phyloP scores from a whole-genome alignment of 1,139 yeast genomes.

The Zhuliangozyma blackwelliae region DNA sequence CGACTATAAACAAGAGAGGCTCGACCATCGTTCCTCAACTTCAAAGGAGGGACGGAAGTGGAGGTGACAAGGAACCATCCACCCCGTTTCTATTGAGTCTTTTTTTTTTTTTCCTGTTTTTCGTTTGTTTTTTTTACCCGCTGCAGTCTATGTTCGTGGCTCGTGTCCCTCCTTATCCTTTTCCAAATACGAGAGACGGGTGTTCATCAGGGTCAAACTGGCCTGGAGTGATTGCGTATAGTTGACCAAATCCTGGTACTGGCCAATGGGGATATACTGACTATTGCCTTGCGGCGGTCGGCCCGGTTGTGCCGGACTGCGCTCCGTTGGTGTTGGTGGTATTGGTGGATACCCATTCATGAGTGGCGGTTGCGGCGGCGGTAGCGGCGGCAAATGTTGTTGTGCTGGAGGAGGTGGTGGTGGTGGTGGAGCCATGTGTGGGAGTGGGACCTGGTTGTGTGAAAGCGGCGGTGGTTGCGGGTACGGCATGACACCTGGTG shows the following conservation, averaged over 20 bases:
- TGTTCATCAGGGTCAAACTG: constrained; percentile 23
- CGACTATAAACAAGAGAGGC: too few relatives aligned
- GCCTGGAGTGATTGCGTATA: constrained; percentile 33
- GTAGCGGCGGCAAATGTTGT: constrained; percentile 2
- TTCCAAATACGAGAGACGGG: constrained; percentile 10
- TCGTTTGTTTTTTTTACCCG: too few relatives aligned
- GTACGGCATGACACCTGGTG: constrained; percentile 7
- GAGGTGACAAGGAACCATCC: too few relatives aligned
- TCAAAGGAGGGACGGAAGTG: too few relatives aligned
- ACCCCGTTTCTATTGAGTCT: too few relatives aligned
- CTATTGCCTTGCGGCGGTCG: too few relatives aligned
- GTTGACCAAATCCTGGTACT: constrained; percentile 32
- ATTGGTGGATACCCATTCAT: too few relatives aligned
- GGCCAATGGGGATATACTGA: constrained; percentile 22
- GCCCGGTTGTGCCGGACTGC: too few relatives aligned
- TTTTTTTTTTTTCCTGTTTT: too few relatives aligned
- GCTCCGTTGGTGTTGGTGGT: too few relatives aligned
- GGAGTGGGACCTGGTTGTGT: constrained; percentile 4
- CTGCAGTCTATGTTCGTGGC: too few relatives aligned
- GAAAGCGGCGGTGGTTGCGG: constrained; percentile 13
- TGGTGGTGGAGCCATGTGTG: constrained; percentile 1
- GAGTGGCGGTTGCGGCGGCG: neutral
- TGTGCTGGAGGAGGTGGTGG: constrained; percentile 3
- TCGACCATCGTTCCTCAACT: too few relatives aligned
- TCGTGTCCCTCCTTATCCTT: constrained; percentile 5